phyloP scores from a whole-genome alignment of 2,329 filamentous ascomycete species.

The Beauveria sp. region DNA sequence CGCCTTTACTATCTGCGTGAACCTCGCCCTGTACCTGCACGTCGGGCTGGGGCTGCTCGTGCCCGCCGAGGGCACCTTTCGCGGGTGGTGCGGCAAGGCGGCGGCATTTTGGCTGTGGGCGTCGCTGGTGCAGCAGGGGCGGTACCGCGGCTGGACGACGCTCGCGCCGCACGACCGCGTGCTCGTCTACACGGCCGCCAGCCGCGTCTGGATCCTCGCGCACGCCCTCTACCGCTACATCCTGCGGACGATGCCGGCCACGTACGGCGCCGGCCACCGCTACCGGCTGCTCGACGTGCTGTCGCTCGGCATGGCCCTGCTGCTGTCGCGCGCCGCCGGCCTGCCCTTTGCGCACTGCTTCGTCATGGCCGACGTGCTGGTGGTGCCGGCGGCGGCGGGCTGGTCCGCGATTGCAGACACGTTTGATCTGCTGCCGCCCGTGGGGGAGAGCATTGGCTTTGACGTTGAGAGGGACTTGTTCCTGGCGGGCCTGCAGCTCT shows the following conservation, averaged over 20 bases:
- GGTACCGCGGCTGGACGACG: constrained; percentile 1
- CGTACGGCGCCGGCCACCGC: constrained; percentile 4
- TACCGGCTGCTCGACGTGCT: constrained; percentile 7
- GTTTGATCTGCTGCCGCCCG: constrained; percentile 4
- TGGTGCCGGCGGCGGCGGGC: constrained; percentile 6
- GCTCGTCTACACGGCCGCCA: constrained; percentile 11
- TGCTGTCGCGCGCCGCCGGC: neutral
- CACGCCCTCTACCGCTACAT: constrained; percentile 11
- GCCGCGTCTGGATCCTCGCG: constrained; percentile 7
- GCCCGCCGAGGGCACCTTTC: constrained; percentile 8
- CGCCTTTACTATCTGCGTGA: constrained; percentile 8
- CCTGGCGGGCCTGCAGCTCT: constrained; percentile 4
- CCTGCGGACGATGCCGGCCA: constrained; percentile 7
- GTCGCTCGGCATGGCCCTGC: constrained; percentile 6
- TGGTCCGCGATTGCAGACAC: constrained; percentile 9
- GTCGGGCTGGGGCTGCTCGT: constrained; percentile 7
- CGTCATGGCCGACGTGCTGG: constrained; percentile 11
- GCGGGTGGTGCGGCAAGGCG: constrained; percentile 4
- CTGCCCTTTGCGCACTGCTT: constrained; percentile 12
- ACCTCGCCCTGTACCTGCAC: constrained; percentile 8
- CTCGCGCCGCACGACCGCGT: constrained; percentile 5
- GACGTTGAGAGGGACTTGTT: neutral
- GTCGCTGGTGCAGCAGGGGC: constrained; percentile 9
- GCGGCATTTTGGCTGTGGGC: constrained; percentile 2
- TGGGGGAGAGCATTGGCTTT: neutral